phyloP scores from a whole-genome alignment of 441 rosid genomes.

The Erodium moschatum region DNA sequence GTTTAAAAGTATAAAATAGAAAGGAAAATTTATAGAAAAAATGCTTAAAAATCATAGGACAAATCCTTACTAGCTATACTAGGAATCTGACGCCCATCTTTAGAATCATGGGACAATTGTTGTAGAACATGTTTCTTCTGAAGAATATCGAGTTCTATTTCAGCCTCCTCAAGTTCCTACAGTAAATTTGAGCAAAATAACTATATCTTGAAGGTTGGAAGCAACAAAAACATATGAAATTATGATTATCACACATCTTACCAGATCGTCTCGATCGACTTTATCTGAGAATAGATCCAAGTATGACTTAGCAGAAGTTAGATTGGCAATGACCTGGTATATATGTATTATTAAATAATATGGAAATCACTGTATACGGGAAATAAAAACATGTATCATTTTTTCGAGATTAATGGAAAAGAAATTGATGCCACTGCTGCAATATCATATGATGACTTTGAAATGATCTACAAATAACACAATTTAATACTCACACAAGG shows the following conservation, averaged over 20 bases:
- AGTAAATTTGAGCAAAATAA: constrained; percentile 18
- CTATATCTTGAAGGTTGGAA: constrained; percentile 13
- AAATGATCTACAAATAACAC: not conserved
- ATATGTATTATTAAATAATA: constrained; percentile 12
- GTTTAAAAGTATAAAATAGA: not conserved
- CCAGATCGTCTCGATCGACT: constrained; percentile 45
- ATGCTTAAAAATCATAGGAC: not conserved
- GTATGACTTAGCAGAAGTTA: constrained; percentile 61
- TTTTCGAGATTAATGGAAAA: constrained; percentile 1
- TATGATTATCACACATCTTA: constrained; percentile 25
- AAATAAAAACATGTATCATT: constrained; percentile 7
- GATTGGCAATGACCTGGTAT: constrained; percentile 52
- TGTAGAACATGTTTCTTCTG: constrained; percentile 33
- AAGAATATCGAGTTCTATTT: constrained; percentile 57
- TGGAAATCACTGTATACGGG: constrained; percentile 6
- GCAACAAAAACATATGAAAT: constrained; percentile 16
- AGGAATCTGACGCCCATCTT: constrained; percentile 28
- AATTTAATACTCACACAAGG: not conserved
- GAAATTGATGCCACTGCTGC: not conserved
- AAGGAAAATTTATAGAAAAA: constrained; percentile 2
- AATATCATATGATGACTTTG: not conserved
- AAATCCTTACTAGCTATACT: constrained; percentile 29
- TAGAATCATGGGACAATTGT: constrained; percentile 29
- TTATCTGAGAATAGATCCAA: constrained; percentile 50
- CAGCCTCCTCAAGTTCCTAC: constrained; percentile 72